Percentiles rank a stretch among this genome's conserved stretches.
Conservation (phyloP, 192 early-diverging fungal species). For the Coemansia sp. region DNA sequence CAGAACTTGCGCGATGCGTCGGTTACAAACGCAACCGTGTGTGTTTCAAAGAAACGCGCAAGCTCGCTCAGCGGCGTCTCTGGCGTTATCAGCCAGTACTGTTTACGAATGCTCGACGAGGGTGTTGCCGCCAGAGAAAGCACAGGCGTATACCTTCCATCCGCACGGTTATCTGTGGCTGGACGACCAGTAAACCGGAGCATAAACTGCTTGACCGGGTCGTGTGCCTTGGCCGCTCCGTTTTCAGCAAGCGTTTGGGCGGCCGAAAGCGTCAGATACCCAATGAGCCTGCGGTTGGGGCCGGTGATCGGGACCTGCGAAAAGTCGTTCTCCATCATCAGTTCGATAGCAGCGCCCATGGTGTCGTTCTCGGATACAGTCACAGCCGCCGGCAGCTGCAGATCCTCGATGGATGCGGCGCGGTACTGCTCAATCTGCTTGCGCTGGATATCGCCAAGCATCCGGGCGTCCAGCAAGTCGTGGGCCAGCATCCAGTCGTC, state of each 20-base stretch:
- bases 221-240: slow-evolving; percentile 46
- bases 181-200: slow-evolving; percentile 54
- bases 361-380: slow-evolving; percentile 61
- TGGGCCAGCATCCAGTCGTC: slow-evolving; percentile 81
- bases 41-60: slow-evolving; percentile 78
- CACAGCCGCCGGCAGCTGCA: slow-evolving; percentile 79
- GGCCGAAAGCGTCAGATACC: slow-evolving; percentile 70
- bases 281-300: slow-evolving; percentile 66
- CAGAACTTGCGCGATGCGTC: slow-evolving; percentile 78
- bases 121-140: neutral
- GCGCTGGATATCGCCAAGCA: slow-evolving; percentile 60
- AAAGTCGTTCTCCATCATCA: slow-evolving; percentile 81
- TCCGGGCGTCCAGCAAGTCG: slow-evolving; percentile 66
- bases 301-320: slow-evolving; percentile 84
- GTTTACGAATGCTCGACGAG: slow-evolving; percentile 1
- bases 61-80: slow-evolving; percentile 76
- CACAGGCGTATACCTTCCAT: too few species aligned
- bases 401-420: slow-evolving; percentile 79
- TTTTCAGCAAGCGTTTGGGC: slow-evolving; percentile 61
- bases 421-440: slow-evolving; percentile 67
- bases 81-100: slow-evolving; percentile 79
- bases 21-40: slow-evolving; percentile 81
- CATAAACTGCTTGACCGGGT: slow-evolving; percentile 66
- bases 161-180: neutral
- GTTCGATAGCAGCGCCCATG: slow-evolving; percentile 63